phyloP scores from a whole-genome alignment of 2,329 filamentous ascomycete genomes.

The Fusarium bulbicola region DNA sequence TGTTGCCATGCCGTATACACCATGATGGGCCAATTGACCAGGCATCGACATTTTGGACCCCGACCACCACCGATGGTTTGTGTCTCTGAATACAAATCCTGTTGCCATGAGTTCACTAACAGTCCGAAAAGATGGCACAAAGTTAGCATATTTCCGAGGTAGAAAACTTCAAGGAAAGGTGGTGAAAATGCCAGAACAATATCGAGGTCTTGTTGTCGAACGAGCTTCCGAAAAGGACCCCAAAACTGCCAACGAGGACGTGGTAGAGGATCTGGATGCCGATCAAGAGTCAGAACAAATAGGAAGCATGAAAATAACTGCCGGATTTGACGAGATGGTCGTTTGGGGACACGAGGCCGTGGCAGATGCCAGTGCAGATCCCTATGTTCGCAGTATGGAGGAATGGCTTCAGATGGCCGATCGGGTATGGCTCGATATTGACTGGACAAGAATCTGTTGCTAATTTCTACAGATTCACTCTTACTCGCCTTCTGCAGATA shows the following conservation, averaged over 20 bases:
- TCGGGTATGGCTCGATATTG: slow-evolving; percentile 58
- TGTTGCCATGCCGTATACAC: slow-evolving; percentile 83
- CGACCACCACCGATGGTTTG: slow-evolving; percentile 58
- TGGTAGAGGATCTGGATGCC: slow-evolving; percentile 54
- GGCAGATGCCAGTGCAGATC: slow-evolving; percentile 70
- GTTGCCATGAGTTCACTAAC: slow-evolving; percentile 4
- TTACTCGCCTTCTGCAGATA: slow-evolving; percentile 16
- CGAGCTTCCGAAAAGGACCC: slow-evolving; percentile 50
- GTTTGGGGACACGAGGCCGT: slow-evolving; percentile 85
- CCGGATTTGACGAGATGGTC: slow-evolving; percentile 76
- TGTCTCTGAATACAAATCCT: neutral
- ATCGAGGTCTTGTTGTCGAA: slow-evolving; percentile 69
- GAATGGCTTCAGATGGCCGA: slow-evolving; percentile 84
- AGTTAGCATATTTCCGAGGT: slow-evolving; percentile 78
- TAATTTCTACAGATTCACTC: slow-evolving; percentile 37
- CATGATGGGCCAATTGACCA: slow-evolving; percentile 77
- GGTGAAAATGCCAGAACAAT: slow-evolving; percentile 75
- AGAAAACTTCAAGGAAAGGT: slow-evolving; percentile 77
- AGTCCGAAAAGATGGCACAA: slow-evolving; percentile 55
- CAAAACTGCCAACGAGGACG: slow-evolving; percentile 50
- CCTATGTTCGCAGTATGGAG: slow-evolving; percentile 76
- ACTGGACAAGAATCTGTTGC: neutral
- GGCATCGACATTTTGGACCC: slow-evolving; percentile 75
- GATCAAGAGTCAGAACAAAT: slow-evolving; percentile 49
- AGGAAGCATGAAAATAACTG: slow-evolving; percentile 68